Evolutionary conservation across 169 alveolate species (phyloP), one percentile per base, ranked within the genome.

Genomic region (Cryptosporidium xiaoi): DNA sequence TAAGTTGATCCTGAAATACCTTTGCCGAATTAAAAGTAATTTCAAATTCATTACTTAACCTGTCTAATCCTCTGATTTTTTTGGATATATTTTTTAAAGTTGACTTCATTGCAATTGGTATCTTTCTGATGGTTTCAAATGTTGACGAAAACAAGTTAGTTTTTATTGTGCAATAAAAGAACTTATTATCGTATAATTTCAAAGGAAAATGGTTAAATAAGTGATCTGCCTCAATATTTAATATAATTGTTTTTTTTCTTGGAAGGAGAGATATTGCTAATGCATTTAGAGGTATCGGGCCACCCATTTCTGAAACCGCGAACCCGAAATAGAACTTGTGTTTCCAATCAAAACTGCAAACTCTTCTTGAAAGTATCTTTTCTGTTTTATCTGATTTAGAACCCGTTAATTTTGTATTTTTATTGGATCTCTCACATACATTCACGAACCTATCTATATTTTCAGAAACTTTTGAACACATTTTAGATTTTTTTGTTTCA

Each of bases 261-360:
- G 85, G 85, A 27, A 77, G 85, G 12, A 60, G 50, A 1, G 85
- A 77, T 10, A 24, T 60, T 6, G 64, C 8, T 16, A 77, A 48
- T n/a, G 85, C 69, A 40, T 77, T 77, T 31, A 77, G 53, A 16
- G 85, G 85, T 12, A 77, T 36, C 7, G 85, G 71, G 1, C 85
- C 85, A 55, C 13, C 51, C 20, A 33, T 50, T 20, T 58, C 71
- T 36, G 40, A 34, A 18, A 20, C 20, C 27, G 60, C 71, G 55
- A 58, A 77, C 34, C 85, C 85, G n/a, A 77, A 77, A 29, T 40
- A 77, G n/a, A 77, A 58, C 36, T 58, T 77, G 53, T 77, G 27
- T 51, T 77, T 77, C 85, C 85, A 77, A 15, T 77, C 64, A 36
- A 77, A 27, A 56, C 48, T 62, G 36, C 85, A 77, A 15, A 58